Evolutionary conservation across 495 filamentous ascomycete species (phyloP), one percentile per base, ranked within the genome.

Genomic region (Delitschia confertaspora): DNA sequence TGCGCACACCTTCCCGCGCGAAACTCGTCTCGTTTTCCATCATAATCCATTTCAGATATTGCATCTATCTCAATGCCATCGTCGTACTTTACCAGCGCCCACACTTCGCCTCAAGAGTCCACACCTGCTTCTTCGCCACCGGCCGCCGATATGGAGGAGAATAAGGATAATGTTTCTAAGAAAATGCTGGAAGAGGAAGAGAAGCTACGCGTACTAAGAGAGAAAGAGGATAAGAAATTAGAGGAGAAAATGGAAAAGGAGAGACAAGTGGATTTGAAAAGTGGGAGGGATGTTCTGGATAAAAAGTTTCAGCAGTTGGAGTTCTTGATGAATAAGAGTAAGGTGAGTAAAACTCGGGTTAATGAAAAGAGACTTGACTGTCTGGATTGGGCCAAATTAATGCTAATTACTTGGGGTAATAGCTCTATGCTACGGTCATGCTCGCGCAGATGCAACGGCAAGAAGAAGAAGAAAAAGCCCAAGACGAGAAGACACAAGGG

Each of bases 361-460:
- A 31, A 31, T 31, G 3, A 6, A 11, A 6, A 31, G 29, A 31
- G 16, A 18, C 7, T 9, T 6, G 34, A 18, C 18, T 25, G 13
- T 19, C 24, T 7, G 22, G 31, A 2, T 33, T n/a, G n/a, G n/a
- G n/a, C n/a, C n/a, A n/a, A n/a, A n/a, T n/a, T n/a, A n/a, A n/a
- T n/a, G n/a, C 27, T 14, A 23, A 1, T 27, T 38, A 14, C 16
- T 13, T 26, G n/a, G 26, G 36, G 20, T 38, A 24, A 36, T 39
- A 61, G 60, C 57, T 69, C 14, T 69, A 69, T 53, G 48, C 60
- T 25, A 69, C 39, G 47, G 77, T 79, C 38, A 77, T 79, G 74
- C 66, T 76, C 14, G 65, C 72, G 23, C 77, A 78, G 45, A 79
- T 79, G 71, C 71, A 75, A 44, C 69, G 75, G 33, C 74, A 78